A percentile compares a stretch with the other conserved stretches of the same genome.
Conservation (phyloP, 2,329 filamentous ascomycete genomes). For the Fusarium buxicola region DNA sequence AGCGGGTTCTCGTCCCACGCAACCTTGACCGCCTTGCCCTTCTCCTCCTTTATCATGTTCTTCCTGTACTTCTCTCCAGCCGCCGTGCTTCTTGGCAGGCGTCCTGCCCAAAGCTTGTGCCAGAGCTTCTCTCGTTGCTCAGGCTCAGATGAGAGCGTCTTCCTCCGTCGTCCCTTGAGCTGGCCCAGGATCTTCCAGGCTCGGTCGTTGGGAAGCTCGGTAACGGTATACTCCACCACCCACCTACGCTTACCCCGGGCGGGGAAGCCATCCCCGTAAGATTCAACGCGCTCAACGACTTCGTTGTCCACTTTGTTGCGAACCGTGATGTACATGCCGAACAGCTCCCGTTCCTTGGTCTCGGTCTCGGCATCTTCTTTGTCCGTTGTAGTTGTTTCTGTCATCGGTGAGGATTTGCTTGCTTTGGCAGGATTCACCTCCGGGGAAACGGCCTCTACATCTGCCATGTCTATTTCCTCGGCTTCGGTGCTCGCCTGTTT, state of each 20-base stretch:
- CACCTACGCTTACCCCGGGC: constrained; percentile 57
- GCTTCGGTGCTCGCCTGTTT: constrained; percentile 44
- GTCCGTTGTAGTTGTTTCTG: neutral
- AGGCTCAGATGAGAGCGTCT: constrained; percentile 56
- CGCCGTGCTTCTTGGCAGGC: constrained; percentile 56
- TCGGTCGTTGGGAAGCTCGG: constrained; percentile 64
- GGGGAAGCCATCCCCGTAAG: neutral
- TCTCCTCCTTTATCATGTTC: constrained; percentile 64
- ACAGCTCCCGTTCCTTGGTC: constrained; percentile 26
- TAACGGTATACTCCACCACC: constrained; percentile 82
- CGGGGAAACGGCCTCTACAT: neutral
- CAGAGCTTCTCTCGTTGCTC: constrained; percentile 55
- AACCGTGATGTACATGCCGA: constrained; percentile 78
- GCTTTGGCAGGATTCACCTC: neutral
- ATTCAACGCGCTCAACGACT: constrained; percentile 69
- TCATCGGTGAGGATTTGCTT: neutral
- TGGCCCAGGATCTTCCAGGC: constrained; percentile 66
- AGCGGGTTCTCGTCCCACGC: constrained; percentile 55
- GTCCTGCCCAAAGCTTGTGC: constrained; percentile 61
- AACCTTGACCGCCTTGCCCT: constrained; percentile 59
- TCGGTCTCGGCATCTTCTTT: neutral
- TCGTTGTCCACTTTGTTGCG: constrained; percentile 78
- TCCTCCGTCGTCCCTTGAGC: constrained; percentile 67
- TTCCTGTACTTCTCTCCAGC: constrained; percentile 70
- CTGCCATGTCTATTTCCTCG: constrained; percentile 8